These are phyloP conservation scores for Teratosphaeria nubilosa DNA, from an alignment of 2,329 filamentous ascomycete genomes.

Conservation along the genomic window DNA sequence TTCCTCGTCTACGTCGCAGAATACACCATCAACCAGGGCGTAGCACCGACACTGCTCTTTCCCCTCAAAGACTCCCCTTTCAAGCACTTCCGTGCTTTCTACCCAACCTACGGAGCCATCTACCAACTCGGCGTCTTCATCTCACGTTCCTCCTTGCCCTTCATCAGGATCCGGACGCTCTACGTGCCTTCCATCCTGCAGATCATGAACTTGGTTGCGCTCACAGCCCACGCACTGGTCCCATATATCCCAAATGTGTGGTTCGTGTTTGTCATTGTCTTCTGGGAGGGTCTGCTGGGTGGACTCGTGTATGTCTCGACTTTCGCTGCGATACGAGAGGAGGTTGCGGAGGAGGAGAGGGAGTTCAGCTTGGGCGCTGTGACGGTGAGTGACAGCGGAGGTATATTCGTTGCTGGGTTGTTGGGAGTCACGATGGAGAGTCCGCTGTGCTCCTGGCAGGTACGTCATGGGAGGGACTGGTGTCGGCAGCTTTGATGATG, in stretches of 20 bases:
- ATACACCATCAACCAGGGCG: slow-evolving; percentile 95
- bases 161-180: slow-evolving; percentile 68
- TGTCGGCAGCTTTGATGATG: slow-evolving; percentile 25
- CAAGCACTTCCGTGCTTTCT: slow-evolving; percentile 71
- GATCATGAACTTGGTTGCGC: slow-evolving; percentile 61
- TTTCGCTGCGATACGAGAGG: slow-evolving; percentile 86
- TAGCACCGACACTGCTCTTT: slow-evolving; percentile 81
- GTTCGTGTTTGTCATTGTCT: slow-evolving; percentile 71
- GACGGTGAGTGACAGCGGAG: slow-evolving; percentile 82
- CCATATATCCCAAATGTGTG: slow-evolving; percentile 79
- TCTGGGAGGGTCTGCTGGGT: slow-evolving; percentile 90
- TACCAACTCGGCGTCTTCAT: slow-evolving; percentile 95
- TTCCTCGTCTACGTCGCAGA: slow-evolving; percentile 90
- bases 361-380: slow-evolving; percentile 89
- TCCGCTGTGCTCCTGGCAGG: slow-evolving; percentile 73
- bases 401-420: slow-evolving; percentile 81
- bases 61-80: slow-evolving; percentile 70
- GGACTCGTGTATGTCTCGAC: slow-evolving; percentile 93
- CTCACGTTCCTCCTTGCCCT: slow-evolving; percentile 82
- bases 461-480: slow-evolving; percentile 61
- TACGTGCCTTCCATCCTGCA: slow-evolving; percentile 79
- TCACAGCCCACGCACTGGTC: slow-evolving; percentile 62
- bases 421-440: slow-evolving; percentile 75
- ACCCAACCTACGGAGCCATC: slow-evolving; percentile 87
- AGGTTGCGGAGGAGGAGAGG: slow-evolving; percentile 62